Percentiles rank a stretch among this genome's conserved stretches.
Evolutionary conservation across 1,284 basidiomycete species (phyloP).

Genomic region (Leccinum subfulvum): DNA sequence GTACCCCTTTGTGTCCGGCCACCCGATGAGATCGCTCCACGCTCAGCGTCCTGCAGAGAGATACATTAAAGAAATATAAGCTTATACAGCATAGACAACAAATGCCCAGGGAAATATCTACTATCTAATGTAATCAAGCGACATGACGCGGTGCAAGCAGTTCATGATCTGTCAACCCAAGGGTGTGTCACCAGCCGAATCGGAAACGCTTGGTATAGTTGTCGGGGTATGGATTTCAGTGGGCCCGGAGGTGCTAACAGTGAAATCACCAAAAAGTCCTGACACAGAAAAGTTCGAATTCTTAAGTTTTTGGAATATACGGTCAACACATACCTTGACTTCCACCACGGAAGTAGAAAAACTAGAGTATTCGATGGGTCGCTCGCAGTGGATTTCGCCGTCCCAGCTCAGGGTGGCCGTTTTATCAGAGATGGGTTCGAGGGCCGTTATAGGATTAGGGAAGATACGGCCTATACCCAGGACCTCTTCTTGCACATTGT

Average conservation of each 20-base stretch:
- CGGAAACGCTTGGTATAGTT: conserved; percentile 44
- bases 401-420: conserved; percentile 38
- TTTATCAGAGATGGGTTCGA: conserved; percentile 16
- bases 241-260: conserved; percentile 31
- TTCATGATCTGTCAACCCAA: conserved; percentile 36
- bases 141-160: neutral
- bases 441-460: conserved; percentile 11
- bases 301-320: neutral
- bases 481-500: conserved; percentile 22
- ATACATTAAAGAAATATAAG: conserved; percentile 15
- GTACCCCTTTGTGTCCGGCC: neutral
- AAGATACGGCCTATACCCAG: conserved; percentile 30
- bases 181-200: conserved; percentile 53
- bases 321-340: conserved; percentile 28
- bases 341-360: conserved; percentile 38
- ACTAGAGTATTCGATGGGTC: conserved; percentile 36
- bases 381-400: conserved; percentile 39
- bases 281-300: conserved; percentile 8
- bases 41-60: neutral
- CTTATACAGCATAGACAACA: neutral
- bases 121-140: conserved; percentile 20
- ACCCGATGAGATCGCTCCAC: neutral
- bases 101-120: neutral
- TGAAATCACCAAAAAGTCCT: conserved; percentile 58
- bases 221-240: conserved; percentile 31